Percentiles rank a stretch among this genome's conserved stretches.
Evolutionary conservation across 2,329 filamentous ascomycete genomes (phyloP).

Genomic region (Aspergillus candidus): DNA sequence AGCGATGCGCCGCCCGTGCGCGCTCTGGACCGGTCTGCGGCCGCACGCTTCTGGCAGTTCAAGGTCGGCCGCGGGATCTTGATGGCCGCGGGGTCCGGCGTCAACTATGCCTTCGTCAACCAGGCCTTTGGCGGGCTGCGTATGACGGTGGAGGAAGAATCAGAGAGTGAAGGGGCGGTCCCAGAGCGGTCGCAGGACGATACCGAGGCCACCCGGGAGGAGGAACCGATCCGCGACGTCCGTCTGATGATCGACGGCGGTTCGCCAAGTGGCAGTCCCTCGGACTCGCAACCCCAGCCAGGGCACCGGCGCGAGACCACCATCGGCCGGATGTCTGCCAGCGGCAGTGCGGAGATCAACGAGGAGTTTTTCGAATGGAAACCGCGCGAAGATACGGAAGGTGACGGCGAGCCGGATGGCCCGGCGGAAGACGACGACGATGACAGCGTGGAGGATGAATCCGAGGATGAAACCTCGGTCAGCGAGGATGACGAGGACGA

Average conservation of each 20-base stretch:
- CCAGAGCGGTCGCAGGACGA: slow-evolving; percentile 46
- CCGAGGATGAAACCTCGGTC: slow-evolving; percentile 20
- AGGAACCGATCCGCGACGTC: slow-evolving; percentile 37
- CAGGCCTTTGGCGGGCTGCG: slow-evolving; percentile 57
- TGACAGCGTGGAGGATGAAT: slow-evolving; percentile 24
- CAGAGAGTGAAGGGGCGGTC: slow-evolving; percentile 27
- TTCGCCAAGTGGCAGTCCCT: slow-evolving; percentile 1
- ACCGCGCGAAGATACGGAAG: no score
- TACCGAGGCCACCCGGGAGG: slow-evolving; percentile 43
- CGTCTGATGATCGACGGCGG: slow-evolving; percentile 18
- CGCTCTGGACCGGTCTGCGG: slow-evolving; percentile 28
- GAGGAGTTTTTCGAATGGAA: slow-evolving; percentile 6
- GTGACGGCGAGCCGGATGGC: neutral
- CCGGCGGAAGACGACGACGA: slow-evolving; percentile 2
- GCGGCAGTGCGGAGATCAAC: slow-evolving; percentile 13
- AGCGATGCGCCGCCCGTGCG: slow-evolving; percentile 22
- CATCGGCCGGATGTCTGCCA: neutral
- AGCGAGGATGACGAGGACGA: slow-evolving; percentile 15
- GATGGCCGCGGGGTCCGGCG: slow-evolving; percentile 49
- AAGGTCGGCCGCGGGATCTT: slow-evolving; percentile 55
- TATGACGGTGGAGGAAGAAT: slow-evolving; percentile 34
- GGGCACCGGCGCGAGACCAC: neutral
- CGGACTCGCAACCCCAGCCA: neutral
- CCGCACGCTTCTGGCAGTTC: slow-evolving; percentile 51
- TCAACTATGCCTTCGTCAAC: slow-evolving; percentile 54